Evolutionary conservation across 2,329 filamentous ascomycete species (phyloP).

Genomic region (Sporothrix variecibatus): DNA sequence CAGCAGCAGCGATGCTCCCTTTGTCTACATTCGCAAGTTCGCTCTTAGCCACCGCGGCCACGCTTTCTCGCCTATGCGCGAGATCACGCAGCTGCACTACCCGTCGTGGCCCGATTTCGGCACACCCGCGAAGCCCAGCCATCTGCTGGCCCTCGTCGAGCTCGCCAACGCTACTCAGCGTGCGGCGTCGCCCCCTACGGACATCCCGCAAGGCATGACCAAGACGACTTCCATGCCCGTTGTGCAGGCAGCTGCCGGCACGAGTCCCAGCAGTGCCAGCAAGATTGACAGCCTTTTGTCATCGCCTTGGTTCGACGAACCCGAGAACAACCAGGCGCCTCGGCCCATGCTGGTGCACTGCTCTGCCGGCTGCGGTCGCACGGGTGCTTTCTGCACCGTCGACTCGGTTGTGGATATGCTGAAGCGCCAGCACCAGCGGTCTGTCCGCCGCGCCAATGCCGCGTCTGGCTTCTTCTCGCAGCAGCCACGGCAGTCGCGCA

Average conservation of each 20-base stretch:
- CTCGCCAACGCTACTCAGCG: conserved; percentile 76
- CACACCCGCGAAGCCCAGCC: conserved; percentile 81
- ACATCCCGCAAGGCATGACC: background rate
- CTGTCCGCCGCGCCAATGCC: background rate
- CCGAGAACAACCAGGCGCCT: conserved; percentile 53
- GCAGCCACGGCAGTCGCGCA: background rate
- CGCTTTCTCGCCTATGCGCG: conserved; percentile 83
- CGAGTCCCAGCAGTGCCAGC: background rate
- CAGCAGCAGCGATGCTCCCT: conserved; percentile 60
- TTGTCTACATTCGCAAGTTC: conserved; percentile 84
- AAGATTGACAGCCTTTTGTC: conserved; percentile 38
- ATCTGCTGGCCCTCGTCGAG: conserved; percentile 87
- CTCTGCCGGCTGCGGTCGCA: conserved; percentile 92
- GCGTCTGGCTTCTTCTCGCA: background rate
- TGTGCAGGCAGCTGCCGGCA: background rate
- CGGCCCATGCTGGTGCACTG: conserved; percentile 91
- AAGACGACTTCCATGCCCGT: background rate
- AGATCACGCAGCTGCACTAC: conserved; percentile 94
- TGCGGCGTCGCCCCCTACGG: conserved; percentile 40
- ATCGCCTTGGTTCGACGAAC: conserved; percentile 58
- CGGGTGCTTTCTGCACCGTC: conserved; percentile 94
- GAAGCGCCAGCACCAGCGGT: conserved; percentile 67
- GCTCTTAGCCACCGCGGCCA: conserved; percentile 73
- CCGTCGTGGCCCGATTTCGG: conserved; percentile 98
- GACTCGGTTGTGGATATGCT: conserved; percentile 96